Evolutionary conservation across 1,139 yeast genomes (phyloP), one percentile per base, ranked within the genome.

Genomic region (Geotrichum siamense): DNA sequence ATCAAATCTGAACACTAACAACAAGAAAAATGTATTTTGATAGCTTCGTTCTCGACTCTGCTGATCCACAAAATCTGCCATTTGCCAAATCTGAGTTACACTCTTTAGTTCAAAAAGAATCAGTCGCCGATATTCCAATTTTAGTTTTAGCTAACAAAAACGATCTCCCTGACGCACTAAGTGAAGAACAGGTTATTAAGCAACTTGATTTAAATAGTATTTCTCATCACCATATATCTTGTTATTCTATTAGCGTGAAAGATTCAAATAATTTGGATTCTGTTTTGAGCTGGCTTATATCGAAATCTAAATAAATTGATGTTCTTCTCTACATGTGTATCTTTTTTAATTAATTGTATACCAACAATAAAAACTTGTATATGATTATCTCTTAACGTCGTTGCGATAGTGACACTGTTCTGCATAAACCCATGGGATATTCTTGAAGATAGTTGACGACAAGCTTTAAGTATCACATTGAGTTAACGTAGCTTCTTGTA

Each of bases 161-260:
- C 39, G 69, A 65, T 48, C 49, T 65, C 38, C 49, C 55, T 5
- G 63, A 53, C 25, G 62, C 67, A 3, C 49, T 57, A 28, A 50
- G 53, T 5, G 68, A 64, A 15, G 69, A 65, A 44, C 54, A 59
- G 33, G 57, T 62, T 32, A 62, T 64, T 38, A 58, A 59, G 27
- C 43, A 44, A 26, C 51, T 65, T 52, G 65, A 62, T 35, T 53
- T 65, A 32, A 56, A 59, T 40, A 45, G 56, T 12, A 61, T 64
- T 30, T 55, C 54, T 27, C 63, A 60, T 39, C 52, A 68, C 31
- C 67, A 61, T 37, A 64, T 65, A 13, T 55, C 65, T 13, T 64
- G 69, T 52, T 65, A 65, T 45, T 63, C 67, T n/a, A 62, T 65
- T 26, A 62, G 67, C 5, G 69, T 63, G 38, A 65, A 65, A 50